These are phyloP conservation scores for Xylariaceae sp. DNA, from an alignment of 2,329 filamentous ascomycete genomes.

Conservation along the genomic window DNA sequence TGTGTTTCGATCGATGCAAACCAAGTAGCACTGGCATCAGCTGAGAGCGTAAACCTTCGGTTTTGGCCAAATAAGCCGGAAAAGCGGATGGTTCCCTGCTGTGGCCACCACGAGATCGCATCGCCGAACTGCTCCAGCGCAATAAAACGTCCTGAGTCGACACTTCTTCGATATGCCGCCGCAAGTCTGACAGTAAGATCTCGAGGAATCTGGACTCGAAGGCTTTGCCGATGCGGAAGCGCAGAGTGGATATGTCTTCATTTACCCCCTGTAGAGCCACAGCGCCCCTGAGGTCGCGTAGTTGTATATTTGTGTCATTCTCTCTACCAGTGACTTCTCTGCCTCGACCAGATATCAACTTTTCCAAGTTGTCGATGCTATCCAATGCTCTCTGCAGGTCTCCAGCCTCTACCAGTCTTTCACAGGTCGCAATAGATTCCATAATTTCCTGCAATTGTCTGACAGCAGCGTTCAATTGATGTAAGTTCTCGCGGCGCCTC, in stretches of 20 bases:
- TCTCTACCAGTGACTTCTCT: conserved; percentile 33
- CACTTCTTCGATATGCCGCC: conserved; percentile 72
- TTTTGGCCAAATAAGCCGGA: conserved; percentile 74
- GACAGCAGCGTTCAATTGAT: conserved; percentile 76
- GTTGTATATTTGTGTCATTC: conserved; percentile 32
- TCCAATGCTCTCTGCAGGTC: conserved; percentile 77
- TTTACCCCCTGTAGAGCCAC: conserved; percentile 77
- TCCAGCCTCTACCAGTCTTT: conserved; percentile 77
- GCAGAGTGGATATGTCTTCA: conserved; percentile 70
- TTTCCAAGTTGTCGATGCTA: conserved; percentile 73
- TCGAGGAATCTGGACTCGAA: conserved; percentile 80
- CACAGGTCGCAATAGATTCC: conserved; percentile 69
- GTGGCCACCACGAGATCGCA: conserved; percentile 65
- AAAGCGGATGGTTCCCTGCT: conserved; percentile 63
- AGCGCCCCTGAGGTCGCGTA: conserved; percentile 70
- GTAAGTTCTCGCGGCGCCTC: conserved; percentile 76
- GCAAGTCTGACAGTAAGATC: conserved; percentile 73
- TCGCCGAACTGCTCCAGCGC: conserved; percentile 77
- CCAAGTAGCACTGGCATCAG: conserved; percentile 71
- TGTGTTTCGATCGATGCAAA: conserved; percentile 75
- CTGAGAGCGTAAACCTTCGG: conserved; percentile 64
- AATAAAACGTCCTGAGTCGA: conserved; percentile 70
- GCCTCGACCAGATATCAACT: conserved; percentile 70
- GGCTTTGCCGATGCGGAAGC: conserved; percentile 77
- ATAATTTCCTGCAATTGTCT: conserved; percentile 78